These are phyloP conservation scores for Thuidium tamariscinum DNA, from an alignment of 225 moss, liverwort and hornwort species.

Conservation along the genomic window DNA sequence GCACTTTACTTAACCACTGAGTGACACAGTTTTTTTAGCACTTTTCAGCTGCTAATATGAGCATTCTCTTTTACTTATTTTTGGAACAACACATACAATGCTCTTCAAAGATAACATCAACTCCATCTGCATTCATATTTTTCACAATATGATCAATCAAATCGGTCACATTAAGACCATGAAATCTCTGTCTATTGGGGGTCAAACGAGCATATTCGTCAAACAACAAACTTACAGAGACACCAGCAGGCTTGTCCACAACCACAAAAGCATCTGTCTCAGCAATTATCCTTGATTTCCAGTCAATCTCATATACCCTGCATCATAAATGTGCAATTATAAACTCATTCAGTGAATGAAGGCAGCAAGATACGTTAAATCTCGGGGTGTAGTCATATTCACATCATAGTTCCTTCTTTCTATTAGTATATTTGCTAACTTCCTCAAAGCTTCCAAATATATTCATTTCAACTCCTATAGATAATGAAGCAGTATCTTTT, in stretches of 20 bases:
- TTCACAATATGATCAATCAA: not conserved
- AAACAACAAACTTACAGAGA: conserved; percentile 56
- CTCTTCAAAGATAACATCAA: not conserved
- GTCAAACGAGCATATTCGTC: not conserved
- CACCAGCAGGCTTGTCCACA: conserved; percentile 96
- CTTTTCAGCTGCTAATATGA: not conserved
- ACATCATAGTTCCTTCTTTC: not conserved
- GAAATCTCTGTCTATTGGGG: not conserved
- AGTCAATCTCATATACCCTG: conserved; percentile 88
- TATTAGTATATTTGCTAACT: not conserved
- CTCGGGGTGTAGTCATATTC: not conserved
- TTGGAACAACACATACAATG: not conserved
- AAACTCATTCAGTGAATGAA: not conserved
- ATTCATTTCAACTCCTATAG: not conserved
- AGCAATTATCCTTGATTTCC: conserved; percentile 60
- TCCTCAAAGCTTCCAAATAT: not conserved
- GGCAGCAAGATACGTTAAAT: not conserved
- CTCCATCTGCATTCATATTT: not conserved
- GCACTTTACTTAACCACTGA: not conserved
- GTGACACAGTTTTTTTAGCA: not conserved
- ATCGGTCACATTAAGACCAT: not conserved
- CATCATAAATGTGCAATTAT: not conserved
- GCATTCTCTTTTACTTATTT: not conserved
- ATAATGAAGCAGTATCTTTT: not conserved
- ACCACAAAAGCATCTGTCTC: conserved; percentile 78